Evolutionary conservation across 75 land plant genomes (phyloP).

Genomic region (Larix kaempferi): DNA sequence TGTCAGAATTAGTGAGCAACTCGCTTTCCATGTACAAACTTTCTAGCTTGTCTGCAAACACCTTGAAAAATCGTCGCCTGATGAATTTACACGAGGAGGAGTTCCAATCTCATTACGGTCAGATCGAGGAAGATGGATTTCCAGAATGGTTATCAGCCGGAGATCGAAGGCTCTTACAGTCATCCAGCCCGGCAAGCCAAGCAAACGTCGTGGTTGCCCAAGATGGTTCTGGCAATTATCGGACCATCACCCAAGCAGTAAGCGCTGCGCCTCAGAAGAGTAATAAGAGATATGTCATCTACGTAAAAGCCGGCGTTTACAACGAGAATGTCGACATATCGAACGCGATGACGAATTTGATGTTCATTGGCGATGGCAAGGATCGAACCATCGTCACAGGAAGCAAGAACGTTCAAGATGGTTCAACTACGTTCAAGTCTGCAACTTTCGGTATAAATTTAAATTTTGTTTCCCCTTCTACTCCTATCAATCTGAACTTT

Average conservation of each 20-base stretch:
- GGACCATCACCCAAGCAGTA: background rate
- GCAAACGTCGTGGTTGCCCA: conserved; percentile 31
- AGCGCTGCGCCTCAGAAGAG: background rate
- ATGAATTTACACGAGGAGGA: background rate
- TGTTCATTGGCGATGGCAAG: conserved; percentile 11
- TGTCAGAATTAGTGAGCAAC: background rate
- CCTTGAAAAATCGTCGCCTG: background rate
- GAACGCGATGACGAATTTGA: background rate
- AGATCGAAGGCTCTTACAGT: conserved; percentile 9
- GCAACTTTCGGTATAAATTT: background rate
- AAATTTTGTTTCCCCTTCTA: no score
- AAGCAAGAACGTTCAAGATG: background rate
- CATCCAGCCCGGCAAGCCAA: background rate
- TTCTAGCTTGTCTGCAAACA: background rate
- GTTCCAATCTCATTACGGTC: background rate
- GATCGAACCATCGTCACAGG: conserved; percentile 9
- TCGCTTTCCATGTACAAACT: background rate
- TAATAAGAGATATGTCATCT: background rate
- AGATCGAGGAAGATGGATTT: background rate
- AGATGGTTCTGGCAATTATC: conserved; percentile 30
- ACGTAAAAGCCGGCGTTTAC: background rate
- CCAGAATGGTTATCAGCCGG: conserved; percentile 7
- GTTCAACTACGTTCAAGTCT: background rate
- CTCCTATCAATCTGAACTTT: no score
- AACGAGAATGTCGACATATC: background rate